Base-by-base conservation (phyloP, 2,329 filamentous ascomycete species). In the Pyrenochaeta sp. region DNA sequence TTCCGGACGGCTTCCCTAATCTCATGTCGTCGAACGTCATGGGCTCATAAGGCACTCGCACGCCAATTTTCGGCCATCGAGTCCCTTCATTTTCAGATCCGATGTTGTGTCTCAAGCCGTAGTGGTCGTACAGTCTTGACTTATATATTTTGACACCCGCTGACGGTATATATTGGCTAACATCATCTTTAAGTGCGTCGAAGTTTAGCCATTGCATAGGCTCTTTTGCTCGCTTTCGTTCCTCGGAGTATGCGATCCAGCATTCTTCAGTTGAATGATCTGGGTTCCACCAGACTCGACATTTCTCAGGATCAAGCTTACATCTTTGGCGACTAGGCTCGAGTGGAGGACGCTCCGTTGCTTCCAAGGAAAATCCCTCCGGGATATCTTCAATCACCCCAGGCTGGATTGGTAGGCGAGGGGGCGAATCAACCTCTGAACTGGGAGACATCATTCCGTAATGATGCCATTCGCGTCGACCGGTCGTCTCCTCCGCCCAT, bases 381-480 rank as follows among this genome's bases (percentile, higher is more conserved):
- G 36, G 36, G 5, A 39, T 19, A 13, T 5, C n/a, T 1, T 39
- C 15, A 5, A 15, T 19, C 5, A 13, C 27, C 1, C 27, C 45
- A 1, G 24, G 12, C 6, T 9, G 45, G 2, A 61, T 42, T 7
- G 58, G 58, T 7, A 46, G 47, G 19, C 36, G 51, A 7, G 52
- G 58, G 8, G 61, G 54, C 12, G 61, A 63, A n/a, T 58, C 50
- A 5, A 56, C 46, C 24, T 49, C 19, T 1, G 58, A 61, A 10
- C 36, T 28, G 9, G 58, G 61, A 15, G 40, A 25, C 1, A 43
- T 13, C 2, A 8, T 3, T n/a, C 25, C 25, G 13, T 45, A 15
- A 3, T 30, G 42, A 25, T 63, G 61, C 46, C 51, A 47, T 44
- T 63, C 61, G 9, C 61, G 54, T n/a, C 61, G 43, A 2, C 58